Conservation (phyloP, 2,329 filamentous ascomycete genomes). For the Teratosphaeria epicoccoides region DNA sequence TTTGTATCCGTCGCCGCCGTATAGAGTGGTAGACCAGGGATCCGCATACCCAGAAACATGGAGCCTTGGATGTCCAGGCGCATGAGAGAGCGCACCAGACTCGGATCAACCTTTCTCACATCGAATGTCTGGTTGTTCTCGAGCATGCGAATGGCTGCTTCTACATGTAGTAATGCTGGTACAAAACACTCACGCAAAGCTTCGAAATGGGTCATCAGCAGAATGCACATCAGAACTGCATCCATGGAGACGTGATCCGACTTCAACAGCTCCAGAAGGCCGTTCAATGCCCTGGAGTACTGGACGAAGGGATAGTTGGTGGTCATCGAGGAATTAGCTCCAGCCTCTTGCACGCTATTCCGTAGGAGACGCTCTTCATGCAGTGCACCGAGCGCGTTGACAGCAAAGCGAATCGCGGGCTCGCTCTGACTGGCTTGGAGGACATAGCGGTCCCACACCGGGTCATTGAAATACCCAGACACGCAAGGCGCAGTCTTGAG, state of each 20-base stretch:
- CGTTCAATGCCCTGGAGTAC: constrained; percentile 24
- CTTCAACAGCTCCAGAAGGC: constrained; percentile 19
- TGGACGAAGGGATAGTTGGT: constrained; percentile 19
- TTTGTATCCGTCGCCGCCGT: constrained; percentile 17
- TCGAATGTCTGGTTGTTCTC: constrained; percentile 13
- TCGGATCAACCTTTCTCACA: constrained; percentile 17
- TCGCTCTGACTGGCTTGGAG: constrained; percentile 23
- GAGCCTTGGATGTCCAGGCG: constrained; percentile 23
- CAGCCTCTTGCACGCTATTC: constrained; percentile 6
- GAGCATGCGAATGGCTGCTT: constrained; percentile 23
- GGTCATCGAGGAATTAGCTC: constrained; percentile 13
- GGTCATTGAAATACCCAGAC: constrained; percentile 22
- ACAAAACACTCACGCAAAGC: constrained; percentile 22
- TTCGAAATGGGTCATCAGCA: constrained; percentile 26
- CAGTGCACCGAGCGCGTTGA: constrained; percentile 23
- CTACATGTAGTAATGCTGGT: constrained; percentile 23
- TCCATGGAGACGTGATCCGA: constrained; percentile 14
- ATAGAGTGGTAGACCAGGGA: constrained; percentile 21
- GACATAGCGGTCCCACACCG: constrained; percentile 21
- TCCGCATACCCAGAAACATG: constrained; percentile 17
- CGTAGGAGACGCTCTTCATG: constrained; percentile 20
- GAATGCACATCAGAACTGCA: constrained; percentile 20
- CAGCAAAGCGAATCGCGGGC: constrained; percentile 22
- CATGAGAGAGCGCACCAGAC: constrained; percentile 20
- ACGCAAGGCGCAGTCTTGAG: constrained; percentile 16